Conservation (phyloP, 306 rosid genomes). For the Rosa lucieae region DNA sequence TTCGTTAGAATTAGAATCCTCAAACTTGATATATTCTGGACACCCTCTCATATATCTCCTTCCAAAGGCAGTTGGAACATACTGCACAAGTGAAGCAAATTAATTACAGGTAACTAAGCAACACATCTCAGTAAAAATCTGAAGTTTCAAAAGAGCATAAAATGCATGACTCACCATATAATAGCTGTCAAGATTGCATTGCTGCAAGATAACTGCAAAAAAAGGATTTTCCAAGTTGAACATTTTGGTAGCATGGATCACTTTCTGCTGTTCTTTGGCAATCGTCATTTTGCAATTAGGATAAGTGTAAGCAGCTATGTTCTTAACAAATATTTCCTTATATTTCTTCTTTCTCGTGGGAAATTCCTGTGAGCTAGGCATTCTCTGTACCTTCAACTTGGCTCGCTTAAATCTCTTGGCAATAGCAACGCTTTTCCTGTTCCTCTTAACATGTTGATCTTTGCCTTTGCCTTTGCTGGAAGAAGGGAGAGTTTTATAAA, state of each 20-base stretch:
- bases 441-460: neutral
- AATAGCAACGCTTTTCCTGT: neutral
- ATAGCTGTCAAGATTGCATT: accelerated
- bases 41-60: constrained; percentile 1
- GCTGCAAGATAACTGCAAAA: constrained; percentile 1
- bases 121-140: neutral
- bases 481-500: neutral
- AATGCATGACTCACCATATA: constrained; percentile 28
- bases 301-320: neutral
- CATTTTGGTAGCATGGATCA: constrained; percentile 6
- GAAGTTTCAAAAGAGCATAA: neutral
- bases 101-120: neutral
- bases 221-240: constrained; percentile 21
- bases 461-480: neutral
- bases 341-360: neutral
- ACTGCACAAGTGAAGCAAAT: constrained; percentile 25
- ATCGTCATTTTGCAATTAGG: neutral
- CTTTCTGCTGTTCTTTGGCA: neutral
- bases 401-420: neutral
- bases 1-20: constrained; percentile 18
- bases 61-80: constrained; percentile 27
- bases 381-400: neutral
- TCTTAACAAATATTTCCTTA: neutral
- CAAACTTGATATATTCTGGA: constrained; percentile 13
- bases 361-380: neutral